phyloP scores from a whole-genome alignment of 2,329 filamentous ascomycete genomes.

The Xylaria sp. region DNA sequence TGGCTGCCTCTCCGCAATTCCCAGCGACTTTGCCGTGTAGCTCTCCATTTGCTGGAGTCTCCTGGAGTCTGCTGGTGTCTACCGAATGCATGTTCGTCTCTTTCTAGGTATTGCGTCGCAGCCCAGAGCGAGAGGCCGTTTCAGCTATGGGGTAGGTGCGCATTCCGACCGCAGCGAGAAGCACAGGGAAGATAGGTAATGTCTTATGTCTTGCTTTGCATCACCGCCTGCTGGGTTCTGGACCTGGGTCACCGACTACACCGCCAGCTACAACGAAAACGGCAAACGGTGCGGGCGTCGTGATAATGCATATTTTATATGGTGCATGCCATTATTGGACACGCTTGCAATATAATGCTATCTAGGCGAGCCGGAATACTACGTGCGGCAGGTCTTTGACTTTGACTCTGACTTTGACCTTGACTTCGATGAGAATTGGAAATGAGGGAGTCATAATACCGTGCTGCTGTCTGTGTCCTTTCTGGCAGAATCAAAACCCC shows the following conservation, averaged over 20 bases:
- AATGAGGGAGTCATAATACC: not conserved
- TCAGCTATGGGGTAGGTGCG: constrained; percentile 32
- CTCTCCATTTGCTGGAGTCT: constrained; percentile 12
- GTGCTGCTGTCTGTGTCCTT: not conserved
- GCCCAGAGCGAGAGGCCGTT: constrained; percentile 27
- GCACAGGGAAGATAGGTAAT: not conserved
- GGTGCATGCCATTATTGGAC: constrained; percentile 1
- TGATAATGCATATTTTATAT: constrained; percentile 14
- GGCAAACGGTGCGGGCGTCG: not conserved
- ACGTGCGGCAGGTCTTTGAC: constrained; percentile 7
- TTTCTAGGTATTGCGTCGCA: constrained; percentile 6
- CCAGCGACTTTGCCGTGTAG: constrained; percentile 16
- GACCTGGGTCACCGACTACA: constrained; percentile 20
- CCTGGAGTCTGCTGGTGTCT: too few relatives aligned
- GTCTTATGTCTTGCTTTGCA: not conserved
- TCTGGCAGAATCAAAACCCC: not conserved
- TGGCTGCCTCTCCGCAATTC: constrained; percentile 29
- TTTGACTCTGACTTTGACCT: too few relatives aligned
- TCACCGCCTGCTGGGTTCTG: constrained; percentile 5
- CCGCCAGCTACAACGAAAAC: constrained; percentile 13
- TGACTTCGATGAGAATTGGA: not conserved
- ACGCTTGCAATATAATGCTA: constrained; percentile 15
- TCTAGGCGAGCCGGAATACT: constrained; percentile 19
- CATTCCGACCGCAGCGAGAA: constrained; percentile 16
- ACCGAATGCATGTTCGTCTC: constrained; percentile 4